These are phyloP conservation scores for Globisporangium viniferum DNA, from an alignment of 352 stramenopile species.

Conservation along the genomic window DNA sequence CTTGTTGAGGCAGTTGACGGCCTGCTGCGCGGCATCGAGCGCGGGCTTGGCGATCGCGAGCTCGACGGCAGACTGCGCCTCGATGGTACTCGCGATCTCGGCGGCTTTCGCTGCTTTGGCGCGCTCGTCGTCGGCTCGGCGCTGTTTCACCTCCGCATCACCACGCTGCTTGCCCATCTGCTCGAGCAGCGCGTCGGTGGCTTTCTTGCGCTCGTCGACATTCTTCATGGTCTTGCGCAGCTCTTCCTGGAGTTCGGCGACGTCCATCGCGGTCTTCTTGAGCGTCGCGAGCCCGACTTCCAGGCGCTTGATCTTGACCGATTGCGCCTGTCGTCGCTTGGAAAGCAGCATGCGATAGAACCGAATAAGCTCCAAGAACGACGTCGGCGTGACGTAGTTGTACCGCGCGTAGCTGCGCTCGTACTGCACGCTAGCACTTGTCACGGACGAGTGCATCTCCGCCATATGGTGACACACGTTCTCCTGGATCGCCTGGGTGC, in stretches of 20 bases:
- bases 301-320: slow-evolving; percentile 70
- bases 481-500: slow-evolving; percentile 72
- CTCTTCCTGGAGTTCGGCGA: slow-evolving; percentile 78
- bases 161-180: slow-evolving; percentile 88
- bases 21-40: slow-evolving; percentile 77
- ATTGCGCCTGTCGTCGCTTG: slow-evolving; percentile 51
- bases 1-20: slow-evolving; percentile 90
- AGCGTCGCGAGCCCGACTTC: slow-evolving; percentile 83
- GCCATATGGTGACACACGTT: slow-evolving; percentile 93
- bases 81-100: slow-evolving; percentile 62
- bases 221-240: slow-evolving; percentile 88
- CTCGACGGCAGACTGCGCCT: slow-evolving; percentile 65
- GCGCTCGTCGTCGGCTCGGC: slow-evolving; percentile 71
- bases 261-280: slow-evolving; percentile 77
- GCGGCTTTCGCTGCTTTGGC: slow-evolving; percentile 69
- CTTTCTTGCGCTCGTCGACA: slow-evolving; percentile 88
- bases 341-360: slow-evolving; percentile 88
- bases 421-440: slow-evolving; percentile 68
- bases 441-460: slow-evolving; percentile 90
- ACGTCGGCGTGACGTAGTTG: slow-evolving; percentile 93
- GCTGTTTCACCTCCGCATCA: slow-evolving; percentile 87
- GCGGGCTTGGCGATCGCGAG: slow-evolving; percentile 80
- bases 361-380: slow-evolving; percentile 90
- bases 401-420: slow-evolving; percentile 68
- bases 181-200: slow-evolving; percentile 85